Percentiles rank a stretch among this genome's conserved stretches.
Evolutionary conservation across 805 yeast genomes (phyloP).

Genomic region (Lipomyces sp.): DNA sequence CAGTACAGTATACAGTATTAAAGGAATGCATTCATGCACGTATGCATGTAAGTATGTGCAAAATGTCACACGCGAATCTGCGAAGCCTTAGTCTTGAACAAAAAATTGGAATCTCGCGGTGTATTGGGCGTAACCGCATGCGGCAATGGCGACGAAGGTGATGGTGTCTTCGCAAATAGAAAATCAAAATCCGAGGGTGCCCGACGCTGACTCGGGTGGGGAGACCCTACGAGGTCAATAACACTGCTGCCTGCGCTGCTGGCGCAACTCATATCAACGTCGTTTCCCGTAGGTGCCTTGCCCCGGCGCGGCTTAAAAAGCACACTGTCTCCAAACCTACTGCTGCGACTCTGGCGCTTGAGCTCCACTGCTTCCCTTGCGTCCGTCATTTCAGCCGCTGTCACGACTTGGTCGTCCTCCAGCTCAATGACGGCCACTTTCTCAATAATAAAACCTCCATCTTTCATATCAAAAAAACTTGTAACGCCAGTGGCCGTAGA

Average conservation of each 20-base stretch:
- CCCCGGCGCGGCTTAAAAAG: not conserved
- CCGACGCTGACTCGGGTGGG: slow-evolving; percentile 4
- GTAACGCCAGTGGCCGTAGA: not conserved
- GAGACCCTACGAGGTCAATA: no score
- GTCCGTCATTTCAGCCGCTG: not conserved
- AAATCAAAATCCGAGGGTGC: slow-evolving; percentile 20
- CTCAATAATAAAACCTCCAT: no score
- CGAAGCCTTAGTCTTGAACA: slow-evolving; percentile 10
- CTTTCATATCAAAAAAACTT: no score
- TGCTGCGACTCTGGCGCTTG: no score
- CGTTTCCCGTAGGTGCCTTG: not conserved
- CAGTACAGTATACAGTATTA: no score
- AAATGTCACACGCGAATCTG: no score
- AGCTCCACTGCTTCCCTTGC: not conserved
- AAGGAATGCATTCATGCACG: no score
- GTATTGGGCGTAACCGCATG: slow-evolving; percentile 4
- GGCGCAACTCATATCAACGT: not conserved
- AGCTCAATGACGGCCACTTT: no score
- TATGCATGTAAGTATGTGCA: no score
- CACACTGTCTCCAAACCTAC: no score
- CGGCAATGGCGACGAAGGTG: not conserved
- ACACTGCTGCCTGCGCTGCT: no score
- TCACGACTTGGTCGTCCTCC: not conserved
- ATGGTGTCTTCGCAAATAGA: slow-evolving; percentile 3
- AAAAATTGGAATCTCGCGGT: slow-evolving; percentile 11